These are phyloP conservation scores for Protomyces macrosporus DNA, from an alignment of 1,139 yeast species.

Conservation along the genomic window DNA sequence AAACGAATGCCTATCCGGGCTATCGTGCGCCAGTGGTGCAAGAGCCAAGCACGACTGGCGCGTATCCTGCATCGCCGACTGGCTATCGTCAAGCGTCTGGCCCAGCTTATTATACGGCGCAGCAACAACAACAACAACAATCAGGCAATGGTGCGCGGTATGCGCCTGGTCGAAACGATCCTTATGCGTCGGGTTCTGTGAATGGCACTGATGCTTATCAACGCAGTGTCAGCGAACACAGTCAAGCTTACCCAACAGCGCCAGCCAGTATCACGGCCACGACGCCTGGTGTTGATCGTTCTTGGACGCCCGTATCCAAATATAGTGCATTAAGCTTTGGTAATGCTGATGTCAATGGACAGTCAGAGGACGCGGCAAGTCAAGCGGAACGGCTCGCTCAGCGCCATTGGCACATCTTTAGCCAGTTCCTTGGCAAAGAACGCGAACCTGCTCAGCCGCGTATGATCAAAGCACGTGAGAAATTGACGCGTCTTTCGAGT, in stretches of 20 bases:
- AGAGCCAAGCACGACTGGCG: no score
- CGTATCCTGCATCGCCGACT: not conserved
- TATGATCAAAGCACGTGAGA: constrained; percentile 65
- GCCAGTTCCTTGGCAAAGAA: constrained; percentile 3
- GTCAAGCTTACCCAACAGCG: not conserved
- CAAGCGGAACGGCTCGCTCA: not conserved
- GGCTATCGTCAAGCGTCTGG: not conserved
- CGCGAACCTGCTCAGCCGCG: constrained; percentile 6
- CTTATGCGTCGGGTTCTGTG: not conserved
- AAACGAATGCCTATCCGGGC: not conserved
- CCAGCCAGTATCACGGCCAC: not conserved
- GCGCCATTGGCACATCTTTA: constrained; percentile 10
- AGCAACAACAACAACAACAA: not conserved
- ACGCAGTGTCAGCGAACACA: not conserved
- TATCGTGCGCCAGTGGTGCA: no score
- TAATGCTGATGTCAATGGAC: not conserved
- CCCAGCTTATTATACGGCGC: not conserved
- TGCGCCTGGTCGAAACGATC: not conserved
- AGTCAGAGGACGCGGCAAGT: not conserved
- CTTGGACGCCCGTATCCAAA: not conserved
- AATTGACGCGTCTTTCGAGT: constrained; percentile 69
- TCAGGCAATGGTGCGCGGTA: not conserved
- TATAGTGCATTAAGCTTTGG: not conserved
- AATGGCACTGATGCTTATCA: not conserved
- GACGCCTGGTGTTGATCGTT: not conserved